Conservation (phyloP, 805 yeast genomes). For the Tetrapisispora nanseiensis region DNA sequence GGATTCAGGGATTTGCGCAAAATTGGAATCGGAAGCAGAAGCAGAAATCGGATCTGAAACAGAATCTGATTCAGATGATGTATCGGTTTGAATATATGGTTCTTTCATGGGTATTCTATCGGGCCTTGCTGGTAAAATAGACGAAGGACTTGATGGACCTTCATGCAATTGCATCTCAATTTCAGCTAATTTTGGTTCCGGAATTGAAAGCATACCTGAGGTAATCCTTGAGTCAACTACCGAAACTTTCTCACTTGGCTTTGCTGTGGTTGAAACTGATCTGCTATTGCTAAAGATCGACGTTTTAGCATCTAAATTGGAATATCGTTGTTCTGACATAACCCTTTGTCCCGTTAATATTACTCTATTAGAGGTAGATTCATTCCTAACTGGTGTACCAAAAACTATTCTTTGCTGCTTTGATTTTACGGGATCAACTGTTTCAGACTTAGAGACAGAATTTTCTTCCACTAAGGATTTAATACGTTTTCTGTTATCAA, state of each 20-base stretch:
- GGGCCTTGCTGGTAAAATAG: constrained; percentile 25
- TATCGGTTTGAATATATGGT: constrained; percentile 14
- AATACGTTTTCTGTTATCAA: constrained; percentile 26
- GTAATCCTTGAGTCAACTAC: constrained; percentile 29
- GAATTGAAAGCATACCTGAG: constrained; percentile 36
- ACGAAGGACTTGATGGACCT: constrained; percentile 32
- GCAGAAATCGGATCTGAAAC: neutral
- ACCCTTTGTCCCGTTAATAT: constrained; percentile 19
- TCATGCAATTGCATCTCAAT: constrained; percentile 32
- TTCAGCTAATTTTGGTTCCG: constrained; percentile 35
- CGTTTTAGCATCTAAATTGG: neutral
- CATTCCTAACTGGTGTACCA: constrained; percentile 25
- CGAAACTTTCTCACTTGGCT: constrained; percentile 2
- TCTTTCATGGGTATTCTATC: constrained; percentile 30
- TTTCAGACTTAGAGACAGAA: constrained; percentile 31
- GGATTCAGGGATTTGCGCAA: neutral
- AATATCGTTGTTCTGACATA: constrained; percentile 17
- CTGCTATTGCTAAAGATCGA: neutral
- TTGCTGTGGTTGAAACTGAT: neutral
- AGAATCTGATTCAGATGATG: constrained; percentile 3
- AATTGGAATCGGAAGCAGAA: neutral
- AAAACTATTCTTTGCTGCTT: constrained; percentile 27
- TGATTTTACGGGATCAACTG: constrained; percentile 31
- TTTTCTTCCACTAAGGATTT: constrained; percentile 26
- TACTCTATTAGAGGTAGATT: constrained; percentile 23